These are phyloP conservation scores for Pythium monospermum DNA, from an alignment of 352 stramenopile species.

Conservation along the genomic window DNA sequence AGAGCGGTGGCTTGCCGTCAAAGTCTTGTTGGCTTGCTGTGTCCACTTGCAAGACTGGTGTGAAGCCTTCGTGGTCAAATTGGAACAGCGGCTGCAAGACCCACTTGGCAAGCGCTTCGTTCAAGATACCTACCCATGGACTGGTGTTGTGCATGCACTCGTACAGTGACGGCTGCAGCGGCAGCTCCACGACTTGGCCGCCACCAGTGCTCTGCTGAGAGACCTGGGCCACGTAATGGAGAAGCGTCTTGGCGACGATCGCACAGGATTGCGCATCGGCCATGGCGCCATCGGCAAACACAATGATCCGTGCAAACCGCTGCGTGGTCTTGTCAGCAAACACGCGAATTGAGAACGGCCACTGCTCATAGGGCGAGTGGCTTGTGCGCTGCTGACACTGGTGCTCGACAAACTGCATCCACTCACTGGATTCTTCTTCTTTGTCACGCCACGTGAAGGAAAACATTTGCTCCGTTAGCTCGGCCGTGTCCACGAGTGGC, in stretches of 20 bases:
- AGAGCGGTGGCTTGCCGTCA: conserved; percentile 18
- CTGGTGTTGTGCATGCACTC: conserved; percentile 55
- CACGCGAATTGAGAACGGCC: conserved; percentile 42
- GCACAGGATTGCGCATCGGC: conserved; percentile 38
- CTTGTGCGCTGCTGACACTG: conserved; percentile 47
- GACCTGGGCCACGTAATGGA: conserved; percentile 27
- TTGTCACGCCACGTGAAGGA: conserved; percentile 31
- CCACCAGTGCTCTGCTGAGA: background rate
- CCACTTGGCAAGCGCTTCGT: conserved; percentile 59
- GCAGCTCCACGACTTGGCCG: conserved; percentile 9
- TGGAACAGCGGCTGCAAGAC: conserved; percentile 55
- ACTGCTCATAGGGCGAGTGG: conserved; percentile 38
- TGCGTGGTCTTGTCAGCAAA: conserved; percentile 32
- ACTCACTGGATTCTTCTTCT: conserved; percentile 28
- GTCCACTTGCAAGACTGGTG: conserved; percentile 35
- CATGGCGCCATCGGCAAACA: conserved; percentile 65
- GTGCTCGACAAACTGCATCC: conserved; percentile 39
- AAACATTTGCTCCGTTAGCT: conserved; percentile 32
- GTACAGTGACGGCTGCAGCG: conserved; percentile 45
- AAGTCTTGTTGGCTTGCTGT: conserved; percentile 39
- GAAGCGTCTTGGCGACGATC: conserved; percentile 42
- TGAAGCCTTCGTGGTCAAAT: conserved; percentile 48
- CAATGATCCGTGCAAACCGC: conserved; percentile 36
- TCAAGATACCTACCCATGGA: conserved; percentile 37
- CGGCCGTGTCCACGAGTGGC: conserved; percentile 33